Evolutionary conservation across 805 yeast species (phyloP).

Genomic region (Yarrowia sp.): DNA sequence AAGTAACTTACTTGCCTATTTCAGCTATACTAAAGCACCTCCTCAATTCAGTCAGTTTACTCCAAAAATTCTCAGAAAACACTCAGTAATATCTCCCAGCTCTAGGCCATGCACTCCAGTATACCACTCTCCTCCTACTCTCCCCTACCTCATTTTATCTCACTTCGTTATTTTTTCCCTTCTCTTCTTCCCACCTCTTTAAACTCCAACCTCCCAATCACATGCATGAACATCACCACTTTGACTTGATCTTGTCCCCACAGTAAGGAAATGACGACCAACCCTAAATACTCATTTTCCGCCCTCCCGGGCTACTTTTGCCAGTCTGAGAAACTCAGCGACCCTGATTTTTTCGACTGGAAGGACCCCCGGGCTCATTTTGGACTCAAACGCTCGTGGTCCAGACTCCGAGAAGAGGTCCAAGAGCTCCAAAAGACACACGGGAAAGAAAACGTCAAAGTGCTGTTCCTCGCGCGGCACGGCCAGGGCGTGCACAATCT

Average conservation of each 20-base stretch:
- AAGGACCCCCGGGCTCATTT: constrained; percentile 52
- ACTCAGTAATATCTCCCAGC: too few species aligned
- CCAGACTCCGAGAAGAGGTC: constrained; percentile 48
- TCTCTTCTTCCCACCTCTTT: neutral
- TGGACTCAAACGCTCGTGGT: constrained; percentile 54
- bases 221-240: constrained; percentile 9
- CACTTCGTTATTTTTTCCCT: neutral
- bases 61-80: too few species aligned
- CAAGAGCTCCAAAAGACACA: constrained; percentile 49
- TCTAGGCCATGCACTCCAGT: too few species aligned
- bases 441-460: constrained; percentile 51
- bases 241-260: neutral
- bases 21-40: too few species aligned
- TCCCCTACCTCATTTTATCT: too few species aligned
- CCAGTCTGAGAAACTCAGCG: constrained; percentile 55
- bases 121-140: too few species aligned
- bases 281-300: constrained; percentile 25
- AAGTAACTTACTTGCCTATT: too few species aligned
- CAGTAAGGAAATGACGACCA: too few species aligned
- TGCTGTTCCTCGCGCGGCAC: constrained; percentile 59
- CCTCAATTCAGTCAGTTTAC: too few species aligned
- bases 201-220: constrained; percentile 1
- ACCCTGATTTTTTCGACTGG: constrained; percentile 55
- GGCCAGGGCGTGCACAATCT: constrained; percentile 63
- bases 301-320: constrained; percentile 55